phyloP scores from a whole-genome alignment of 306 rosid species.

The Hippophae rhamnoides region DNA sequence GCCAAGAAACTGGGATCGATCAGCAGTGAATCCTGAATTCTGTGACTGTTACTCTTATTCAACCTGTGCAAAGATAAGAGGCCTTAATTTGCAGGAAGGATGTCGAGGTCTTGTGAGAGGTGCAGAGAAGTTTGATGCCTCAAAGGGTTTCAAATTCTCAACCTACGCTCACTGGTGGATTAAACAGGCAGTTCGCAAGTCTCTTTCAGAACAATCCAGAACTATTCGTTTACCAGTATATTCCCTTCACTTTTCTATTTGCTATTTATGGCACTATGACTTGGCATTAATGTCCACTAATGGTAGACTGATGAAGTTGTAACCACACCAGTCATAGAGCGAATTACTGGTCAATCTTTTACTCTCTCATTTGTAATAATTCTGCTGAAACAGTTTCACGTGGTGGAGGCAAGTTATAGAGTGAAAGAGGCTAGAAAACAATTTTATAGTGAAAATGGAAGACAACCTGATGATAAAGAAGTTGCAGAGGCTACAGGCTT shows the following conservation, averaged over 20 bases:
- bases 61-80: no score
- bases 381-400: slow-evolving; percentile 61
- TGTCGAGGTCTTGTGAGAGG: slow-evolving; percentile 94
- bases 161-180: slow-evolving; percentile 99
- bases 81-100: slow-evolving; percentile 58
- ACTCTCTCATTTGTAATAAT: slow-evolving; percentile 2
- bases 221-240: slow-evolving; percentile 92
- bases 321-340: neutral
- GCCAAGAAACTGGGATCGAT: neutral
- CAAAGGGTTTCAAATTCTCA: slow-evolving; percentile 96
- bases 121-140: slow-evolving; percentile 85
- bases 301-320: neutral
- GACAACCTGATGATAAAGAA: slow-evolving; percentile 69
- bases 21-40: neutral
- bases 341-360: neutral
- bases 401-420: slow-evolving; percentile 90
- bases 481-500: slow-evolving; percentile 79
- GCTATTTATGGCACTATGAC: slow-evolving; percentile 1
- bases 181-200: slow-evolving; percentile 81
- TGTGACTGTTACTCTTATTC: no score
- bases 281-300: neutral
- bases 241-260: slow-evolving; percentile 12
- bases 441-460: slow-evolving; percentile 63
- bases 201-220: slow-evolving; percentile 81
- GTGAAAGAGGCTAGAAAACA: slow-evolving; percentile 87